Conservation (phyloP, 2,329 filamentous ascomycete genomes). For the Nannizziopsis arthrosporioides region DNA sequence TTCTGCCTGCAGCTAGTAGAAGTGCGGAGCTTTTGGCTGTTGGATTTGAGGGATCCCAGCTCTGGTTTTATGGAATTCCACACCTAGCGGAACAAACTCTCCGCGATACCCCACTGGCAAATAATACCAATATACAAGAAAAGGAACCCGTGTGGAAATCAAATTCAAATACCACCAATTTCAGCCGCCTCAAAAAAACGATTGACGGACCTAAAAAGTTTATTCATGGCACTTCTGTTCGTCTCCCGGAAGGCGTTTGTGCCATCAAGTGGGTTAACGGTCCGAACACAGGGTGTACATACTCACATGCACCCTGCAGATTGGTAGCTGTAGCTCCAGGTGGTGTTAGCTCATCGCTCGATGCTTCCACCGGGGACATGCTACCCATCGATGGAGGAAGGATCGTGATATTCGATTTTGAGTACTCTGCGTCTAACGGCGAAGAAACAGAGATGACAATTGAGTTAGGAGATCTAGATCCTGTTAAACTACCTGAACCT, state of each 20-base stretch:
- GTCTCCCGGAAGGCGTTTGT: slow-evolving; percentile 53
- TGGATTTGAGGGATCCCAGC: slow-evolving; percentile 58
- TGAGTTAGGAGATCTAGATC: slow-evolving; percentile 59
- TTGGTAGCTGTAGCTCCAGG: slow-evolving; percentile 64
- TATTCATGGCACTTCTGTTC: slow-evolving; percentile 54
- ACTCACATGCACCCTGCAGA: slow-evolving; percentile 23
- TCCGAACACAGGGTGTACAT: slow-evolving; percentile 26
- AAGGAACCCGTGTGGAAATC: slow-evolving; percentile 13
- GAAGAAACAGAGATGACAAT: slow-evolving; percentile 50
- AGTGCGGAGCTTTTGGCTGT: slow-evolving; percentile 61
- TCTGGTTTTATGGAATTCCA: slow-evolving; percentile 72
- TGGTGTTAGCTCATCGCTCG: slow-evolving; percentile 45
- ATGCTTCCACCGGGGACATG: slow-evolving; percentile 55
- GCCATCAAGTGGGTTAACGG: slow-evolving; percentile 59
- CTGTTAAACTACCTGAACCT: slow-evolving; percentile 62
- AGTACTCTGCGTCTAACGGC: slow-evolving; percentile 49
- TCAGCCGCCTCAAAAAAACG: slow-evolving; percentile 26
- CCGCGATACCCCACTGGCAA: background rate
- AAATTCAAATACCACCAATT: slow-evolving; percentile 18
- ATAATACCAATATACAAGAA: slow-evolving; percentile 13
- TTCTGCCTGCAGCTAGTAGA: slow-evolving; percentile 56
- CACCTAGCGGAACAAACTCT: slow-evolving; percentile 37
- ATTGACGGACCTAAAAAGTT: slow-evolving; percentile 51
- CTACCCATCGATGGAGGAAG: slow-evolving; percentile 70
- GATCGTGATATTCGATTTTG: slow-evolving; percentile 62